Percentiles rank a stretch among this genome's conserved stretches.
Conservation (phyloP, 2,329 filamentous ascomycete species). For the Aspergillus candidus region DNA sequence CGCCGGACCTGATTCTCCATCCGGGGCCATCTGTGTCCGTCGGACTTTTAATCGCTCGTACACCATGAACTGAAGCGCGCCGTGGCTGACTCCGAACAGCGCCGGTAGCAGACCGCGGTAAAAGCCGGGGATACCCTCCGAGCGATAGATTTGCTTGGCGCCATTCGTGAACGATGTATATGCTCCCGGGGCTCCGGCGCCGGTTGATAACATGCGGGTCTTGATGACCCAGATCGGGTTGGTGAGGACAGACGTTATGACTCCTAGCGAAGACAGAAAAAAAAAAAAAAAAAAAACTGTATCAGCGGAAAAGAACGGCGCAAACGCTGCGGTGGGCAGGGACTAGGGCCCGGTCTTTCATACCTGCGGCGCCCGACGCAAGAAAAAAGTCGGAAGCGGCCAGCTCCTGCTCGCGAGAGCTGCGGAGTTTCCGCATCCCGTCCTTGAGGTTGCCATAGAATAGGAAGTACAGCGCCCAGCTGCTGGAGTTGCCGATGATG, state of each 20-base stretch:
- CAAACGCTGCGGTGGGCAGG: background rate
- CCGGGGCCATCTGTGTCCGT: conserved; percentile 41
- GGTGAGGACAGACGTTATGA: conserved; percentile 72
- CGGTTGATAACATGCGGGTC: conserved; percentile 89
- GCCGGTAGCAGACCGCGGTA: conserved; percentile 82
- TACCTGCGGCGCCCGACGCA: conserved; percentile 60
- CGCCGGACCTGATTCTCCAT: conserved; percentile 19
- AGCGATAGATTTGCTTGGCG: conserved; percentile 56
- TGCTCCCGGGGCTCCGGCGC: conserved; percentile 65
- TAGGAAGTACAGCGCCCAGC: conserved; percentile 91
- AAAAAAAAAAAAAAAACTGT: too few relatives aligned
- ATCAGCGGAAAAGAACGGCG: conserved; percentile 2
- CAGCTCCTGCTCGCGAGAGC: conserved; percentile 36
- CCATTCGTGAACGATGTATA: conserved; percentile 75
- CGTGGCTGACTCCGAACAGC: conserved; percentile 81
- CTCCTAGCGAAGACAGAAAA: conserved; percentile 42
- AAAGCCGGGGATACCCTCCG: conserved; percentile 72
- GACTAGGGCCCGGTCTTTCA: conserved; percentile 1
- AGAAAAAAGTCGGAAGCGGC: conserved; percentile 70
- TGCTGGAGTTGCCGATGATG: conserved; percentile 79
- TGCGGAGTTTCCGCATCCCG: conserved; percentile 40
- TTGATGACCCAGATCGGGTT: conserved; percentile 99
- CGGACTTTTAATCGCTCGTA: conserved; percentile 72
- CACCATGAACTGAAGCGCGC: conserved; percentile 90
- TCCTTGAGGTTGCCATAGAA: conserved; percentile 59